Percentiles rank a stretch among this genome's conserved stretches.
Evolutionary conservation across 2,329 filamentous ascomycete species (phyloP).

Genomic region (Mariannaea sp.): DNA sequence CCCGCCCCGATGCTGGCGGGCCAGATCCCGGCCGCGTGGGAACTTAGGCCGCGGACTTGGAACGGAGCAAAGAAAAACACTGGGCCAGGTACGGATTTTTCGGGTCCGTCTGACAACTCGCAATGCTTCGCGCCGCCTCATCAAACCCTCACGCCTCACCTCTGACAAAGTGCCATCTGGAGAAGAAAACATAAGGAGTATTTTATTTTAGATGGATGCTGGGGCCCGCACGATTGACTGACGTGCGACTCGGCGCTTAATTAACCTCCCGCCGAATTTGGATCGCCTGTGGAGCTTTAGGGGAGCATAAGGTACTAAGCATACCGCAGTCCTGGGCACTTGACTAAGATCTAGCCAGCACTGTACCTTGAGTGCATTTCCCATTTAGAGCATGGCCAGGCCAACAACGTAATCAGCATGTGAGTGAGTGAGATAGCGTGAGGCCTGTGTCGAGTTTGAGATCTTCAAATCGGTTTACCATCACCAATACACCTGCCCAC

Average conservation of each 20-base stretch:
- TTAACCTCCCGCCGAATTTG: no score
- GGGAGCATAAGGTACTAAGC: background rate
- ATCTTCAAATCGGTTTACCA: background rate
- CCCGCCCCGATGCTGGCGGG: slow-evolving; percentile 17
- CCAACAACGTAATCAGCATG: background rate
- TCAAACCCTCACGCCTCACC: background rate
- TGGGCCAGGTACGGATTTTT: slow-evolving; percentile 8
- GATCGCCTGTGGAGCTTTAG: background rate
- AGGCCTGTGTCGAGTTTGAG: background rate
- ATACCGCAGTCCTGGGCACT: background rate
- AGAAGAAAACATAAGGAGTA: no score
- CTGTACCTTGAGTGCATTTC: no score
- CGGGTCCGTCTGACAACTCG: slow-evolving; percentile 7
- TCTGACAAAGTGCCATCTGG: background rate
- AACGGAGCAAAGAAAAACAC: slow-evolving; percentile 2
- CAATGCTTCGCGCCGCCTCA: slow-evolving; percentile 5
- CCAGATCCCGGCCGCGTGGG: slow-evolving; percentile 22
- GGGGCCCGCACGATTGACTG: background rate
- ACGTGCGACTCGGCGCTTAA: no score
- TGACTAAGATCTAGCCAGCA: no score
- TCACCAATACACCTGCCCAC: background rate
- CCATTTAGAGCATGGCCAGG: no score
- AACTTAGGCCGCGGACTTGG: slow-evolving; percentile 12
- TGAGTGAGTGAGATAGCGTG: background rate
- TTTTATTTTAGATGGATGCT: background rate